These are phyloP conservation scores for Harringtonia lauricola DNA, from an alignment of 2,329 filamentous ascomycete genomes.

Conservation along the genomic window DNA sequence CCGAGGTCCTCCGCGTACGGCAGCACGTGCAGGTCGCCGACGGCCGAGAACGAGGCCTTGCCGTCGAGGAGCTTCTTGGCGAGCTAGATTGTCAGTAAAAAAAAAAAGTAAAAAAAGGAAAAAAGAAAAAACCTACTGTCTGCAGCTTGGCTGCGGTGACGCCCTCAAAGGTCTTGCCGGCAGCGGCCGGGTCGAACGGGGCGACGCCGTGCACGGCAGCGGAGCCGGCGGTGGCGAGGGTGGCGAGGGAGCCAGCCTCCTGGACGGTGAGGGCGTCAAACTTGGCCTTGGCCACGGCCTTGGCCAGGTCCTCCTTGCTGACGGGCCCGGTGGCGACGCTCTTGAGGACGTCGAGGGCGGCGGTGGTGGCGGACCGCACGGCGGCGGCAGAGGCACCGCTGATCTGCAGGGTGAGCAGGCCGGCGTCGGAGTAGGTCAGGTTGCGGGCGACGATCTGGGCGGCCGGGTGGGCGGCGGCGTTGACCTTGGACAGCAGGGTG, in stretches of 20 bases:
- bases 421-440: conserved; percentile 84
- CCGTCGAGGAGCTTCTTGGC: conserved; percentile 79
- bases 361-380: conserved; percentile 63
- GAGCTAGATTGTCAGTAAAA: conserved; percentile 40
- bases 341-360: conserved; percentile 73
- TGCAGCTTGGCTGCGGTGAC: conserved; percentile 80
- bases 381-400: conserved; percentile 56
- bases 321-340: conserved; percentile 65
- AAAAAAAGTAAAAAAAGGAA: background rate
- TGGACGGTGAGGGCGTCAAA: conserved; percentile 79
- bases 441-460: conserved; percentile 65
- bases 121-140: conserved; percentile 46
- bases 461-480: conserved; percentile 51
- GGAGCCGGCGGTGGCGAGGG: conserved; percentile 73
- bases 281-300: conserved; percentile 87
- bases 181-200: conserved; percentile 38
- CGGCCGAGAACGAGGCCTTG: conserved; percentile 80
- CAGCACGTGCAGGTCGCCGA: conserved; percentile 84
- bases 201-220: conserved; percentile 73
- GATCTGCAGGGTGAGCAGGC: conserved; percentile 76
- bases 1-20: conserved; percentile 92
- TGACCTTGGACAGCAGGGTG: conserved; percentile 75
- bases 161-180: conserved; percentile 33
- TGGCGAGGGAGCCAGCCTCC: conserved; percentile 59
- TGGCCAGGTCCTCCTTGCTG: conserved; percentile 75